Conservation (phyloP, 345 rosid genomes). For the Noccaea bulbosa region DNA sequence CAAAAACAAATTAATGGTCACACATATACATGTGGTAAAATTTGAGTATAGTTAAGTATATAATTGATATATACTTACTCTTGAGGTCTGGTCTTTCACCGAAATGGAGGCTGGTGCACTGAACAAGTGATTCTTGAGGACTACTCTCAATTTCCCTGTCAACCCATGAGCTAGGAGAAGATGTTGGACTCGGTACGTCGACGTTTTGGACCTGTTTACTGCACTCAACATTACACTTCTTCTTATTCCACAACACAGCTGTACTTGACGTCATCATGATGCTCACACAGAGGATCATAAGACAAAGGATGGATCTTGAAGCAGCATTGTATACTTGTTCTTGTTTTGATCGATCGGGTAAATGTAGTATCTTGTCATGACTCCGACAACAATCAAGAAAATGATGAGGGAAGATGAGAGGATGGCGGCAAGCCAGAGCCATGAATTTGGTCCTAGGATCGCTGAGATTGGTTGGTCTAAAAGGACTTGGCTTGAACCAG, state of each 20-base stretch:
- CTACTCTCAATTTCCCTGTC: slow-evolving; percentile 71
- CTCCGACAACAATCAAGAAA: slow-evolving; percentile 61
- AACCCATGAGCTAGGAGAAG: slow-evolving; percentile 44
- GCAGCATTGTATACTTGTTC: slow-evolving; percentile 36
- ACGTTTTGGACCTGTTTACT: slow-evolving; percentile 49
- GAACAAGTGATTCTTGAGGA: slow-evolving; percentile 56
- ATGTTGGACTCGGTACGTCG: slow-evolving; percentile 42
- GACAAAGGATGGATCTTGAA: slow-evolving; percentile 48
- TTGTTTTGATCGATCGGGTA: slow-evolving; percentile 60
- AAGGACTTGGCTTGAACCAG: slow-evolving; percentile 58
- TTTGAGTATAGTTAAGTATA: slow-evolving; percentile 8
- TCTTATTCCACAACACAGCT: slow-evolving; percentile 69
- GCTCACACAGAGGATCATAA: slow-evolving; percentile 55
- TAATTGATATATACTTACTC: slow-evolving; percentile 48
- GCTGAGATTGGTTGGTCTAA: slow-evolving; percentile 58
- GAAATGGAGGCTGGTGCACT: slow-evolving; percentile 55
- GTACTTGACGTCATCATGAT: slow-evolving; percentile 54
- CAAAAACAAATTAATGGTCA: not conserved
- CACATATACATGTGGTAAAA: not conserved
- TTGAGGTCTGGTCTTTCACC: slow-evolving; percentile 73
- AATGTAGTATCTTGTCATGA: slow-evolving; percentile 63
- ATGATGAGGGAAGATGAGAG: slow-evolving; percentile 62
- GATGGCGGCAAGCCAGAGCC: slow-evolving; percentile 76
- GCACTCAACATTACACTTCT: slow-evolving; percentile 41
- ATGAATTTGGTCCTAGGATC: slow-evolving; percentile 65